Evolutionary conservation across 805 yeast genomes (phyloP), one percentile per base, ranked within the genome.

Genomic region (Kodamaea jinghongensis): DNA sequence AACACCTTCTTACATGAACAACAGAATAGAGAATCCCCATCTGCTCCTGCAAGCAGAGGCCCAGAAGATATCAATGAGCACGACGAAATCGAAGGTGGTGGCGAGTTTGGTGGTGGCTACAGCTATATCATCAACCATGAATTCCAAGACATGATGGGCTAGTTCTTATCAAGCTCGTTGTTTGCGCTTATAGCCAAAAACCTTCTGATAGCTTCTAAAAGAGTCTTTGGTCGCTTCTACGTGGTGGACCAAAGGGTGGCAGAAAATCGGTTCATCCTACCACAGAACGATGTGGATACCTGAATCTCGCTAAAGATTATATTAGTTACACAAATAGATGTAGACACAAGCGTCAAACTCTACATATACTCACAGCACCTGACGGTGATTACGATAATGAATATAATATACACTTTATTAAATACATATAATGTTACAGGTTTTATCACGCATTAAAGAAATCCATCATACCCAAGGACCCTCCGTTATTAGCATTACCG

Each of bases 61-160:
- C 4, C 11, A 17, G 8, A 17, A 32, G 30, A 39, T 14, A 39
- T 7, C 23, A 17, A 15, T 9, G 34, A 31, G 25, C 25, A 17
- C n/a, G 35, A 17, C 3, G 20, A 25, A 13, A 29, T 14, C 6
- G 31, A 31, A 15, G n/a, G 23, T 3, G 32, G 30, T 13, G 17
- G 36, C 6, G 39, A 31, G 8, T 22, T 40, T 17, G 34, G 31
- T 25, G 48, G 47, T 6, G 71, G 62, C 2, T 67, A 67, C 51
- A 52, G 63, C 30, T 69, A 65, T 34, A 60, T 67, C 28, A 54
- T 67, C 31, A 67, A 64, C 46, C 63, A 52, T 44, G 73, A 67
- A 41, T 64, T 65, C 39, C 67, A 64, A 32, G 51, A 51, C 20
- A 34, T 45, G 44, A 45, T 42, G 43, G 43, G 38, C 12, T 39